Evolutionary conservation across 352 stramenopile genomes (phyloP).

Genomic region (Globisporangium solare): DNA sequence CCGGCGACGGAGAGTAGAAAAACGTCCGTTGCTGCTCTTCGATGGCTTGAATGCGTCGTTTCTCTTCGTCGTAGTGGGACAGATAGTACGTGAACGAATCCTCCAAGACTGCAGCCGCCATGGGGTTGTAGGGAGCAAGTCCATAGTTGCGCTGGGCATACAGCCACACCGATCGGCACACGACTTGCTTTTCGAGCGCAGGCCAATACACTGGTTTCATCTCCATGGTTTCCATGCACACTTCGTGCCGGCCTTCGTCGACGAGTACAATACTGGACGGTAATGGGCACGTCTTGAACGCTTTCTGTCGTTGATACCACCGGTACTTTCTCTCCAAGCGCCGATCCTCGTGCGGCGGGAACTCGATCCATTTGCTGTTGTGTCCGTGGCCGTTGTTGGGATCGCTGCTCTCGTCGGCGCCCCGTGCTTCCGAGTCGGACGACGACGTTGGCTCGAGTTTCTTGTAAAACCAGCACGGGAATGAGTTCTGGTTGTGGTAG

Average conservation of each 20-base stretch:
- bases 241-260: slow-evolving; percentile 78
- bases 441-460: slow-evolving; percentile 31
- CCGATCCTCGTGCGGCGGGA: slow-evolving; percentile 64
- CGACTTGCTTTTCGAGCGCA: slow-evolving; percentile 55
- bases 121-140: slow-evolving; percentile 65
- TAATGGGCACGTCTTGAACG: slow-evolving; percentile 25
- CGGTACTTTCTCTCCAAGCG: slow-evolving; percentile 64
- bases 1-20: slow-evolving; percentile 31
- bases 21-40: slow-evolving; percentile 42
- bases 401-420: background rate
- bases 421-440: background rate
- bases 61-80: slow-evolving; percentile 58
- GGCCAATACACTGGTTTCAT: slow-evolving; percentile 84
- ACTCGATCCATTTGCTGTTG: slow-evolving; percentile 67
- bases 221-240: slow-evolving; percentile 68
- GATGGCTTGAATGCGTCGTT: slow-evolving; percentile 42
- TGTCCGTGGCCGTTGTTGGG: background rate
- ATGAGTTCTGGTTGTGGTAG: slow-evolving; percentile 49
- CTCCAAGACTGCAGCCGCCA: slow-evolving; percentile 44
- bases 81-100: slow-evolving; percentile 75
- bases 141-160: slow-evolving; percentile 82
- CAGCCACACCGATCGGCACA: slow-evolving; percentile 73
- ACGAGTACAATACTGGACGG: slow-evolving; percentile 65
- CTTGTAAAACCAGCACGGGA: slow-evolving; percentile 82
- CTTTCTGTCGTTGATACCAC: slow-evolving; percentile 58